Evolutionary conservation across 2,329 filamentous ascomycete genomes (phyloP), one percentile per base, ranked within the genome.

Genomic region (Colletotrichum sojae): DNA sequence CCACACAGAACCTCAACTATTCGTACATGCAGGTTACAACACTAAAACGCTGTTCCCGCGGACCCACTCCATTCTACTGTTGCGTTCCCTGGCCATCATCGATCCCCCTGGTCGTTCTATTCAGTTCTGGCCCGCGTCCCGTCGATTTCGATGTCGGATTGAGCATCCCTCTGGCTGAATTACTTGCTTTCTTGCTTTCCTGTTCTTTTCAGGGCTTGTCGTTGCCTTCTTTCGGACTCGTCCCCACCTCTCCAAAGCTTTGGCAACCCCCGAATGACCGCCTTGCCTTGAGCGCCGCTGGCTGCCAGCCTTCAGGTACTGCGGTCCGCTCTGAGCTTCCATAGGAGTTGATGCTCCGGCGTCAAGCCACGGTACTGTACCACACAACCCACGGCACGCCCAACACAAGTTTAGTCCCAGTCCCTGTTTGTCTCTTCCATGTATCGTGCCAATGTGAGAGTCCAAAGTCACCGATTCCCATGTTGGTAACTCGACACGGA

Each of bases 291-390:
- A 8, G 27, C 27, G 27, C 27, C 9, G 27, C 27, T 31, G 27
- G 27, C 27, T 31, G 27, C 27, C 6, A 31, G 27, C 8, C 8
- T 31, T 6, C 8, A 8, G 27, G 27, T 31, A 31, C 27, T 58
- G 18, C 48, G 20, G 18, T 39, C 10, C 10, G 45, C 60, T 25
- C 5, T 31, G 27, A 31, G 27, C 27, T 36, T 10, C 31, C 31
- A 36, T 36, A 68, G 65, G 65, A 68, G 65, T 48, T 65, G 60
- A 65, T 58, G 65, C 61, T 68, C 65, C 65, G 65, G 54, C 8
- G 51, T 43, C 46, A 45, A 56, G 52, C 36, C 25, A 20, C 43
- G 31, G 27, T 40, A 46, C 54, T 13, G 27, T 18, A 20, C 43
- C 22, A 40, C 20, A 25, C 25, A 22, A 15, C 15, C n/a, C 25